phyloP scores from a whole-genome alignment of 495 filamentous ascomycete species.

The Lophiostoma macrostomum region DNA sequence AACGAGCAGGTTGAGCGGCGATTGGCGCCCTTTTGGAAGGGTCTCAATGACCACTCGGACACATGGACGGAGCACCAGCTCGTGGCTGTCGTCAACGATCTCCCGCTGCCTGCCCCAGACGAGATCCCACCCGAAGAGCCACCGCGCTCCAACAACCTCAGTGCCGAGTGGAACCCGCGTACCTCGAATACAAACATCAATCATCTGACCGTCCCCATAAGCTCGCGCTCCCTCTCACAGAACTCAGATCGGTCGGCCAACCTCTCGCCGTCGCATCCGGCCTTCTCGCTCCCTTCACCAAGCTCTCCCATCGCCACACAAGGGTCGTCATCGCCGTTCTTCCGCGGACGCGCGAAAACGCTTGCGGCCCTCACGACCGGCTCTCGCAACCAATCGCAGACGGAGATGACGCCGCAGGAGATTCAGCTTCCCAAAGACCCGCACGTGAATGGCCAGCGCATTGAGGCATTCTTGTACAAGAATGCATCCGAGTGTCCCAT shows the following conservation, averaged over 20 bases:
- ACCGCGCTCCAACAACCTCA: slow-evolving; percentile 38
- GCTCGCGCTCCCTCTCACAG: slow-evolving; percentile 67
- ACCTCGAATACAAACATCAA: slow-evolving; percentile 52
- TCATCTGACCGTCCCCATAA: slow-evolving; percentile 72
- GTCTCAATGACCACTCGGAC: slow-evolving; percentile 81
- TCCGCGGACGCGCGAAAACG: slow-evolving; percentile 74
- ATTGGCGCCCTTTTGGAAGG: slow-evolving; percentile 92
- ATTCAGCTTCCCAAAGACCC: slow-evolving; percentile 77
- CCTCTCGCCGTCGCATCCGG: slow-evolving; percentile 48
- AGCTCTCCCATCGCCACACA: slow-evolving; percentile 43
- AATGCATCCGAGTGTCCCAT: slow-evolving; percentile 89
- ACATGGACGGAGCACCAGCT: slow-evolving; percentile 93
- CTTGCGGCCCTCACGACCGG: slow-evolving; percentile 73
- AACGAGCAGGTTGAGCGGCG: slow-evolving; percentile 75
- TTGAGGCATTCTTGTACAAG: slow-evolving; percentile 93
- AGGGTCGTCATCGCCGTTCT: slow-evolving; percentile 60
- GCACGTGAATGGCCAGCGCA: slow-evolving; percentile 83
- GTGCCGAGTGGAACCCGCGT: slow-evolving; percentile 43
- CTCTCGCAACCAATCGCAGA: slow-evolving; percentile 63
- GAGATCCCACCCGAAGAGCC: slow-evolving; percentile 67
- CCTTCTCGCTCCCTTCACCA: slow-evolving; percentile 50
- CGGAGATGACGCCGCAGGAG: slow-evolving; percentile 72
- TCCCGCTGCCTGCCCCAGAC: slow-evolving; percentile 80
- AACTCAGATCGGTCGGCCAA: slow-evolving; percentile 63
- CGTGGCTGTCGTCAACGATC: slow-evolving; percentile 81